phyloP scores from a whole-genome alignment of 108 stramenopile genomes.

The Cylindrotheca closterium region DNA sequence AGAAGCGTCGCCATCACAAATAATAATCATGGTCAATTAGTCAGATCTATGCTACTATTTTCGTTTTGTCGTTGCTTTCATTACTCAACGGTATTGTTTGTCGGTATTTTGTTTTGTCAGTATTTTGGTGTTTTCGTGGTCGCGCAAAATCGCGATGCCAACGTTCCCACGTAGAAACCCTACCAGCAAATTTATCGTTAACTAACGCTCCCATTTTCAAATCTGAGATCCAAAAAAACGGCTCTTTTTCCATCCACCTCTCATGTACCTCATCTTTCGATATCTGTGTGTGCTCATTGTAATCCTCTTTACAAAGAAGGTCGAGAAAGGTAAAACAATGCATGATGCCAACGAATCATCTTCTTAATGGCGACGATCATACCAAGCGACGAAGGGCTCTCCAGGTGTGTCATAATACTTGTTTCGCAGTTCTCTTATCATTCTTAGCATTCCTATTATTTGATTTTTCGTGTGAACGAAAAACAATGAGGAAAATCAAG shows the following conservation, averaged over 20 bases:
- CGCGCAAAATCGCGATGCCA: background rate
- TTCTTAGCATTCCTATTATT: background rate
- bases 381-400: background rate
- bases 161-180: background rate
- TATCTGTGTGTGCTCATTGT: no score
- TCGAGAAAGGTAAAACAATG: no score
- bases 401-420: background rate
- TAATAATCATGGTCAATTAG: constrained; percentile 16
- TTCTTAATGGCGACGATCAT: background rate
- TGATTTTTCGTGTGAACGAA: no score
- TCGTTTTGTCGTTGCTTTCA: background rate
- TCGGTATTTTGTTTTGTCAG: background rate
- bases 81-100: background rate
- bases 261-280: no score
- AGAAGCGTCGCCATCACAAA: constrained; percentile 66
- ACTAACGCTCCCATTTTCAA: no score
- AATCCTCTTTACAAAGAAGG: no score
- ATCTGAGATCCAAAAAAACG: no score
- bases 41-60: background rate
- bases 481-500: no score
- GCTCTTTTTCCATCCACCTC: no score
- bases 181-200: background rate
- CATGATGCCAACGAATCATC: background rate
- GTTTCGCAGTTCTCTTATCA: background rate
- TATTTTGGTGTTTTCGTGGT: background rate